phyloP scores from a whole-genome alignment of 78 protist genomes.

The Diacronema lutheri region DNA sequence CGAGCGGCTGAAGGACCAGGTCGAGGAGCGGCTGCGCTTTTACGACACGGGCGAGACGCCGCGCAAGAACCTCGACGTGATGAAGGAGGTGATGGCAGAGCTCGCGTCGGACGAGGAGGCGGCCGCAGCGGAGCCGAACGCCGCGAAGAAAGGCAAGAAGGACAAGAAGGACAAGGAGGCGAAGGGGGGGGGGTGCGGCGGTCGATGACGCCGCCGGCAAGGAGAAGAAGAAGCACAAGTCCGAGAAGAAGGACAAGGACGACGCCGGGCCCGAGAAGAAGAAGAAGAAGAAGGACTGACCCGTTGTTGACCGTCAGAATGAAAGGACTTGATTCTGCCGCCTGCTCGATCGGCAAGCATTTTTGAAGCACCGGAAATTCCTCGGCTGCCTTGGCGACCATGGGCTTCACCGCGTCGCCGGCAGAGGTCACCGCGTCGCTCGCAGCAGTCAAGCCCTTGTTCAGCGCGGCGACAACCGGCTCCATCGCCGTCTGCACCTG shows the following conservation, averaged over 20 bases:
- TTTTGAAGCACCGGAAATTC: too few species aligned
- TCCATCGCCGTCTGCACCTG: too few species aligned
- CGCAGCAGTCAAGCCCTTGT: too few species aligned
- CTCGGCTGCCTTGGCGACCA: too few species aligned
- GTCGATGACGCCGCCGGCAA: slow-evolving; percentile 20
- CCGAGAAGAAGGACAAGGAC: background rate
- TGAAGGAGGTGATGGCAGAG: slow-evolving; percentile 59
- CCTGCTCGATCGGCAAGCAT: too few species aligned
- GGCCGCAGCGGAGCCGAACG: background rate
- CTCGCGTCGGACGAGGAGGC: background rate
- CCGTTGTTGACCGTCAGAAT: too few species aligned
- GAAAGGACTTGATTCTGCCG: too few species aligned
- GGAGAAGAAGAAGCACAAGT: slow-evolving; percentile 31
- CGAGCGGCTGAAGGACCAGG: slow-evolving; percentile 71
- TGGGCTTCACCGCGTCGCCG: too few species aligned
- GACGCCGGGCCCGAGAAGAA: too few species aligned
- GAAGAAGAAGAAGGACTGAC: too few species aligned
- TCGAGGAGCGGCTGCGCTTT: slow-evolving; percentile 89
- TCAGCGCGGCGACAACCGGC: too few species aligned
- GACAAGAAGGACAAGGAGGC: background rate
- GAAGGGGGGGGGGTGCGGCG: background rate
- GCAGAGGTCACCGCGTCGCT: too few species aligned
- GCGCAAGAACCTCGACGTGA: slow-evolving; percentile 82
- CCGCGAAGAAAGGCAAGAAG: slow-evolving; percentile 1
- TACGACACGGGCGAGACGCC: slow-evolving; percentile 81